Evolutionary conservation across 2,329 filamentous ascomycete species (phyloP).

Genomic region (Venturia carpophila): DNA sequence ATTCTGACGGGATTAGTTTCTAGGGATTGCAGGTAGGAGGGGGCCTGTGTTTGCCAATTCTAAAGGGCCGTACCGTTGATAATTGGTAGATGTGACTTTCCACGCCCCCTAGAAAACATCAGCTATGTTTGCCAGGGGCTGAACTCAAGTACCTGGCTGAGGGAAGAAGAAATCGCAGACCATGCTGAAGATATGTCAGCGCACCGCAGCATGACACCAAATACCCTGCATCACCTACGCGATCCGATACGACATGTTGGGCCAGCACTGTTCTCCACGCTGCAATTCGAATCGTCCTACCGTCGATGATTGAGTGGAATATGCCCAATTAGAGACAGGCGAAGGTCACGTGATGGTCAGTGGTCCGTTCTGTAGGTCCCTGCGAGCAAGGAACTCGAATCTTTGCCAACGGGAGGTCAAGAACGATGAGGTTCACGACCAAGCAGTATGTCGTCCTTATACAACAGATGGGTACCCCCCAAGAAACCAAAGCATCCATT

Average conservation of each 20-base stretch:
- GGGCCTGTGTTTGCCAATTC: slow-evolving; percentile 1
- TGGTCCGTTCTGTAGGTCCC: neutral
- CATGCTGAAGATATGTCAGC: slow-evolving; percentile 52
- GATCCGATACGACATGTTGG: slow-evolving; percentile 60
- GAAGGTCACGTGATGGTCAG: neutral
- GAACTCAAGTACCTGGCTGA: slow-evolving; percentile 57
- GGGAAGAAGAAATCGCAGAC: slow-evolving; percentile 99
- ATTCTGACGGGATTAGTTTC: slow-evolving; percentile 47
- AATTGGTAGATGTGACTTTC: slow-evolving; percentile 99
- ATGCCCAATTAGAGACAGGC: too few relatives aligned
- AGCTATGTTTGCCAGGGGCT: slow-evolving; percentile 20
- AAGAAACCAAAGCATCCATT: slow-evolving; percentile 22
- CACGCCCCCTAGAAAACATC: slow-evolving; percentile 55
- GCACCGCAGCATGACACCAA: neutral
- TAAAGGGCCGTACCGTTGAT: slow-evolving; percentile 53
- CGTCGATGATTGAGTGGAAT: neutral
- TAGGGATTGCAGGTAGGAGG: slow-evolving; percentile 20
- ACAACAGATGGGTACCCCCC: slow-evolving; percentile 41
- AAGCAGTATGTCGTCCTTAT: slow-evolving; percentile 21
- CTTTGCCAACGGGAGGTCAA: too few relatives aligned
- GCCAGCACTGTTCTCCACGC: neutral
- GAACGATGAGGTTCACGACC: neutral
- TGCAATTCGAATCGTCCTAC: neutral
- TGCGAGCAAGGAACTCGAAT: neutral
- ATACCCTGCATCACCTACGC: slow-evolving; percentile 42